Evolutionary conservation across 306 rosid genomes (phyloP), one percentile per base, ranked within the genome.

Genomic region (Hippophae rhamnoides): DNA sequence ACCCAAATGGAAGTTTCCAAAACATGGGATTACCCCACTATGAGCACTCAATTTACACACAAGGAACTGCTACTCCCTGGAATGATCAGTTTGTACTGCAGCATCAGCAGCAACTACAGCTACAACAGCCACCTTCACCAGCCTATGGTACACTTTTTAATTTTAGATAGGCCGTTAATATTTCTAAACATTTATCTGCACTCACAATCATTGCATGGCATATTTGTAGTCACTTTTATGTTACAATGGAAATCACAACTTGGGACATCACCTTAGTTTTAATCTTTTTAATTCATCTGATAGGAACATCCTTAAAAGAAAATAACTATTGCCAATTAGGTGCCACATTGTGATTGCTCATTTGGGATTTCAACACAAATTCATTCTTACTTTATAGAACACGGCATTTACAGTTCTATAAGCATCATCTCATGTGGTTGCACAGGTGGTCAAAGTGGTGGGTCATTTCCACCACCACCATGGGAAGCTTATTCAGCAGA

Each of bases 391-490:
- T 49, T 69, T 45, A 59, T 47, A 53, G 51, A 57, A 42, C 14
- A 64, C 31, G 27, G 50, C 47, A 31, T 41, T 47, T 9, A 10
- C 50, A 6, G 14, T 45, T 60, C 74, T 53, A 69, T 56, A 43
- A 48, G 64, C 13, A n/a, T 49, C 53, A 45, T 74, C 40, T 74
- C 40, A 41, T 56, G 6, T 67, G 76, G 50, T 70, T 66, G 66
- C 62, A 64, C 72, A 88, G 99, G 95, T 72, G 26, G 81, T 42
- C 82, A 68, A 76, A 69, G 65, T 61, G 56, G 74, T 51, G 97
- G 87, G 56, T 79, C 97, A 41, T 81, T 86, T 6, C 99, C 99
- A 1, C 94, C 89, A 2, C 99, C 99, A n/a, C 99, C 99, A 1
- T 93, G 99, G 99, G 99, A 93, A 80, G 84, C 84, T 77, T 95